Evolutionary conservation across 352 stramenopile species (phyloP).

Genomic region (Phytophthora pini): DNA sequence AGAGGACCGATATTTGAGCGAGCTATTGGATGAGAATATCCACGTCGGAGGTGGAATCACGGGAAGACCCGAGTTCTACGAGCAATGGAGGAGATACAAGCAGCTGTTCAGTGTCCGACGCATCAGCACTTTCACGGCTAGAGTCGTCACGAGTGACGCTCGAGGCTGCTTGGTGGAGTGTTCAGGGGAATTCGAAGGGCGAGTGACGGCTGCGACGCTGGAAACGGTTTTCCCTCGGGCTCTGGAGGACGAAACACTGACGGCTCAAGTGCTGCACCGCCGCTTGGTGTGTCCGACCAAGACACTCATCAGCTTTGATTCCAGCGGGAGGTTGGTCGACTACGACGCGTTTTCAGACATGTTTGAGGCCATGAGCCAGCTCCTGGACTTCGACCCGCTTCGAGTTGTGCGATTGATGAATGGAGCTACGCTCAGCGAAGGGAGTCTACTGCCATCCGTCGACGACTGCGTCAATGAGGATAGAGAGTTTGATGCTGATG

Average conservation of each 20-base stretch:
- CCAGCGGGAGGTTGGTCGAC: constrained; percentile 22
- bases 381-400: constrained; percentile 27
- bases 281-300: constrained; percentile 38
- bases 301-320: constrained; percentile 44
- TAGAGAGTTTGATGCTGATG: neutral
- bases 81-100: constrained; percentile 59
- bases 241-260: constrained; percentile 20
- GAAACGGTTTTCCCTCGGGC: constrained; percentile 36
- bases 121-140: constrained; percentile 23
- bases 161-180: constrained; percentile 39
- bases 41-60: constrained; percentile 19
- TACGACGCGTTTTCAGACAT: constrained; percentile 48
- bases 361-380: constrained; percentile 35
- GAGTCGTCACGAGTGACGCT: constrained; percentile 30
- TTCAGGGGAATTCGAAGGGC: constrained; percentile 35
- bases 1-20: constrained; percentile 30
- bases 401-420: constrained; percentile 30
- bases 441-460: constrained; percentile 32
- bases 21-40: constrained; percentile 33
- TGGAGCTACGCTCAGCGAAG: constrained; percentile 36
- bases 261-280: constrained; percentile 16
- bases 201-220: constrained; percentile 26
- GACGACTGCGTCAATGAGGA: constrained; percentile 3
- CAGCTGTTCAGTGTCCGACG: constrained; percentile 38
- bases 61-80: constrained; percentile 37